phyloP scores from a whole-genome alignment of 2,329 filamentous ascomycete species.

The Zasmidium angulare region DNA sequence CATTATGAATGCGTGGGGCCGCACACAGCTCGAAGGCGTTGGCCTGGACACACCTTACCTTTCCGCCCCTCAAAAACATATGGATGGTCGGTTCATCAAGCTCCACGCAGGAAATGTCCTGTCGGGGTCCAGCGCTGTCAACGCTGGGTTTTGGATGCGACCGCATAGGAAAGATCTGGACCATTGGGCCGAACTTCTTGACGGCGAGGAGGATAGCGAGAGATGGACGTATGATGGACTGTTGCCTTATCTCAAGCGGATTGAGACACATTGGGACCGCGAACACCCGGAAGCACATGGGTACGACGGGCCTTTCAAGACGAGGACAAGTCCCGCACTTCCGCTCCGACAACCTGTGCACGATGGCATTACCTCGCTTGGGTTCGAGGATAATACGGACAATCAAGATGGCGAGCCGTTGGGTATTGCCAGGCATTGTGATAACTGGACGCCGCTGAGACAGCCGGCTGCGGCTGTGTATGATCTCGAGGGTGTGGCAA shows the following conservation, averaged over 20 bases:
- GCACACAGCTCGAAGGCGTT: not conserved
- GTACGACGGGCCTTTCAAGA: slow-evolving; percentile 1
- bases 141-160: slow-evolving; percentile 8
- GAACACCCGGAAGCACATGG: not conserved
- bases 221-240: slow-evolving; percentile 4
- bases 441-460: slow-evolving; percentile 1
- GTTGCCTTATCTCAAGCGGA: slow-evolving; percentile 6
- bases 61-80: not conserved
- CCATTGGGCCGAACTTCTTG: not conserved
- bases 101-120: slow-evolving; percentile 5
- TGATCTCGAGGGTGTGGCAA: not conserved
- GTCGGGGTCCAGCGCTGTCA: slow-evolving; percentile 3
- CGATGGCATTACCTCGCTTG: not conserved
- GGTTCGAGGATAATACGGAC: not conserved
- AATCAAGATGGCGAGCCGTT: not conserved
- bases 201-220: not conserved
- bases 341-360: not conserved
- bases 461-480: not conserved
- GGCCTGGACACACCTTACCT: not conserved
- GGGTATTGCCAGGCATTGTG: not conserved
- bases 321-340: not conserved
- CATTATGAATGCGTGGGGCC: not conserved
- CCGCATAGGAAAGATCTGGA: slow-evolving; percentile 1
- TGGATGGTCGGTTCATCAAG: slow-evolving; percentile 1
- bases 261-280: slow-evolving; percentile 4